Percentiles rank a stretch among this genome's conserved stretches.
phyloP scores from a whole-genome alignment of 2,329 filamentous ascomycete genomes.

The Ophiostoma ulmi region DNA sequence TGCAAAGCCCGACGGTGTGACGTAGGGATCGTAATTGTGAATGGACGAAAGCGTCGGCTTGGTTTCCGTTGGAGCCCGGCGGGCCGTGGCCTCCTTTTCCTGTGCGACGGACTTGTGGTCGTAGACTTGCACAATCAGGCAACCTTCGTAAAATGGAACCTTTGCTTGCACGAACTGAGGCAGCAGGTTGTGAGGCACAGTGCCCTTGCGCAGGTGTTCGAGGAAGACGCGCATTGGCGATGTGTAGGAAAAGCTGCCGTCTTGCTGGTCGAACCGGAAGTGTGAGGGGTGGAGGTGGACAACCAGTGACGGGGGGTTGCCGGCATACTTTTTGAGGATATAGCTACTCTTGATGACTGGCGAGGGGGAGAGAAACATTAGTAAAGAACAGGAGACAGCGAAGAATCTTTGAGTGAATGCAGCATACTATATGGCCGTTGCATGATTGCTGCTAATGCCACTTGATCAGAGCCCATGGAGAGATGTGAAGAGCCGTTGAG shows the following conservation, averaged over 20 bases:
- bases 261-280: constrained; percentile 90
- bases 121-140: constrained; percentile 89
- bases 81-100: constrained; percentile 50
- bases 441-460: neutral
- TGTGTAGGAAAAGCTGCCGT: constrained; percentile 85
- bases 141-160: constrained; percentile 87
- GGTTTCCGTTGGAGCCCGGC: constrained; percentile 49
- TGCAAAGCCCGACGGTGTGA: constrained; percentile 82
- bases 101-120: constrained; percentile 68
- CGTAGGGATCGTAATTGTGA: constrained; percentile 83
- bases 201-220: constrained; percentile 69
- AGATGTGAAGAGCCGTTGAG: constrained; percentile 30
- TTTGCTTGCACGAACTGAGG: constrained; percentile 66
- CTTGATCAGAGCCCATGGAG: neutral
- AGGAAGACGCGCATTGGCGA: constrained; percentile 82
- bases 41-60: constrained; percentile 71
- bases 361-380: neutral
- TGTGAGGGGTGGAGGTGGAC: constrained; percentile 80
- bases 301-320: constrained; percentile 69
- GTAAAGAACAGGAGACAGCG: neutral
- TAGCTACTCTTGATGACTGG: constrained; percentile 65
- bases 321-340: constrained; percentile 72
- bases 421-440: neutral
- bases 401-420: neutral
- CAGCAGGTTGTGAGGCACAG: constrained; percentile 83